phyloP scores from a whole-genome alignment of 139 green algal genomes.

The Mesotaenium endlicherianum region DNA sequence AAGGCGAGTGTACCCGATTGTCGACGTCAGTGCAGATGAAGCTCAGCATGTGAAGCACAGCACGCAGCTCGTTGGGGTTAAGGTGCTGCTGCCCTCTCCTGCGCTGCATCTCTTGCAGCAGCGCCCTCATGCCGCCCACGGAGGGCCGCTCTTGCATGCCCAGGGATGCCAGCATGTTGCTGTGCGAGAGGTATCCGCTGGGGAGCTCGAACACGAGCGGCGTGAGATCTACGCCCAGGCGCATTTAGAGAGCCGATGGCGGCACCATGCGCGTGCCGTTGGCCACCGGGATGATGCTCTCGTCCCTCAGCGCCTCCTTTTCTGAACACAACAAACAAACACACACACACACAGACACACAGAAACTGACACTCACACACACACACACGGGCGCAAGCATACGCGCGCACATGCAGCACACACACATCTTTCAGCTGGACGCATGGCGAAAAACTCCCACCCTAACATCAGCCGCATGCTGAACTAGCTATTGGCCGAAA shows the following conservation, averaged over 20 bases:
- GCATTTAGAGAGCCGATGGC: slow-evolving; percentile 57
- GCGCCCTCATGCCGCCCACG: slow-evolving; percentile 10
- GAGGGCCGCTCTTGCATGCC: slow-evolving; percentile 57
- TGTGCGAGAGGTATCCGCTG: slow-evolving; percentile 44
- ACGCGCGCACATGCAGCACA: no score
- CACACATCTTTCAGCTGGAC: no score
- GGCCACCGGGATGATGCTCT: slow-evolving; percentile 68
- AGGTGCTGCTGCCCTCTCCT: slow-evolving; percentile 33
- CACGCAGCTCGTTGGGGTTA: slow-evolving; percentile 60
- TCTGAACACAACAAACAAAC: no score
- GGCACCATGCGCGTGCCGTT: slow-evolving; percentile 60
- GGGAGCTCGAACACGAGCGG: slow-evolving; percentile 71
- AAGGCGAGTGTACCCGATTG: no score
- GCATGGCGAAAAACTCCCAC: no score
- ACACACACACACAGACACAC: no score
- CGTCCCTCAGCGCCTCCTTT: no score
- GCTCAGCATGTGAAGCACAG: slow-evolving; percentile 58
- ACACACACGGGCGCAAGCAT: no score
- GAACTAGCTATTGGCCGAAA: no score
- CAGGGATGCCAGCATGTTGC: slow-evolving; percentile 56
- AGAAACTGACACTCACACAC: no score
- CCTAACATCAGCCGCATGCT: no score
- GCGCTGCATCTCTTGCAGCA: slow-evolving; percentile 38
- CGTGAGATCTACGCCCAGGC: slow-evolving; percentile 54
- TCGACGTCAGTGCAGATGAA: no score